Base-by-base conservation (phyloP, 1,139 yeast genomes). In the Yamadazyma sp. region DNA sequence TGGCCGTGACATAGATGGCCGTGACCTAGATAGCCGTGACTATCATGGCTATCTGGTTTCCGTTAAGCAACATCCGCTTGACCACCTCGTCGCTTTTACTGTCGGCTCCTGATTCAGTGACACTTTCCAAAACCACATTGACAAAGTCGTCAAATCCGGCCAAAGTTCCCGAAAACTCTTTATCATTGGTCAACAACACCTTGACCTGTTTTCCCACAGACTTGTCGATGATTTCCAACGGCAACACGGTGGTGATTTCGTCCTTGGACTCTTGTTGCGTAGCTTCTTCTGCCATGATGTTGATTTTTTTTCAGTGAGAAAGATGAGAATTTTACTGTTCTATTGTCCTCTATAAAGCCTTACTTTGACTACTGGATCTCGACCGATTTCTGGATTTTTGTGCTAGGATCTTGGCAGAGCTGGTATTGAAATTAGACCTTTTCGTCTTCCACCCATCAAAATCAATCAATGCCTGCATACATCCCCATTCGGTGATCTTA, bases 381-480 rank as follows among this genome's bases (percentile, higher is more conserved):
- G 51, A 45, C 29, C 52, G 29, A 13, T 28, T 40, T 22, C 42
- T 34, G 7, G 39, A 27, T 21, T 40, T 39, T 25, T 38, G 43
- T 16, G 49, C 44, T 18, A 46, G 34, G 2, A 43, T 39, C 23
- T 44, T 41, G 2, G 43, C 44, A 2, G 50, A 37, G 8, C 15
- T 30, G n/a, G 35, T 37, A 24, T 38, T 35, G 31, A 47, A 50
- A 16, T 46, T 48, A 1, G 44, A 41, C 22, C 58, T 43, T 41
- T 65, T 67, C 12, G 56, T 55, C 45, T 82, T 82, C 96, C 96
- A 92, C 25, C 95, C 95, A 60, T 92, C 97, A 60, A 86, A 92
- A 62, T 92, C 96, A 59, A 92, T 90, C 43, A 92, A 68, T 1
- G 97, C 97, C 65, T 92, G 98, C 98, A 92, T 92, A 55, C 87